phyloP scores from a whole-genome alignment of 495 filamentous ascomycete genomes.

The Bacidia rubella region DNA sequence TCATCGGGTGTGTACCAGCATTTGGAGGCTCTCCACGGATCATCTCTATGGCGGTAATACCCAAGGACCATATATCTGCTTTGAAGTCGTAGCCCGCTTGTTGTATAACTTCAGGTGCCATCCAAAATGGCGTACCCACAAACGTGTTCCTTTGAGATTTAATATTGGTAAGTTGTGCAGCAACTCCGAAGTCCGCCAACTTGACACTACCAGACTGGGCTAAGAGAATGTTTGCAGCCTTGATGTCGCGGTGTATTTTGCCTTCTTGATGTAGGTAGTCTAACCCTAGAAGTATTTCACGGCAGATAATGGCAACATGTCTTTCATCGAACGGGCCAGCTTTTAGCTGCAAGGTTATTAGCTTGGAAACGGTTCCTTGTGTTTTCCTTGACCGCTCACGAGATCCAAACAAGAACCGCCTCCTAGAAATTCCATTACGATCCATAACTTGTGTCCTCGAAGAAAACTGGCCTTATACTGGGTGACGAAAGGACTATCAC shows the following conservation, averaged over 20 bases:
- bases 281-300: constrained; percentile 76
- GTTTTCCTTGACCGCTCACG: constrained; percentile 32
- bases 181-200: constrained; percentile 94
- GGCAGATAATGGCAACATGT: constrained; percentile 88
- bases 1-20: constrained; percentile 90
- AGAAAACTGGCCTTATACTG: constrained; percentile 94
- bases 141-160: constrained; percentile 97
- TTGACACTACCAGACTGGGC: constrained; percentile 86
- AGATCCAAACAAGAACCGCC: constrained; percentile 88
- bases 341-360: constrained; percentile 54
- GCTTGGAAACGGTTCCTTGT: neutral
- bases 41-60: constrained; percentile 91
- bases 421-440: constrained; percentile 95
- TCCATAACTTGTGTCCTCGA: constrained; percentile 92
- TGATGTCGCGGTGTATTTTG: constrained; percentile 95
- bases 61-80: constrained; percentile 95
- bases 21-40: constrained; percentile 87
- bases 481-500: constrained; percentile 83
- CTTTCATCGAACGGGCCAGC: constrained; percentile 80
- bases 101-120: constrained; percentile 97
- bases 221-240: constrained; percentile 85
- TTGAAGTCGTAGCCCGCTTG: constrained; percentile 95
- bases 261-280: constrained; percentile 91
- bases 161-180: constrained; percentile 90
- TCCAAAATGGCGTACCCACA: constrained; percentile 99